A percentile compares a stretch with the other conserved stretches of the same genome.
phyloP scores from a whole-genome alignment of 2,329 filamentous ascomycete genomes.

The Colletotrichum aenigma region DNA sequence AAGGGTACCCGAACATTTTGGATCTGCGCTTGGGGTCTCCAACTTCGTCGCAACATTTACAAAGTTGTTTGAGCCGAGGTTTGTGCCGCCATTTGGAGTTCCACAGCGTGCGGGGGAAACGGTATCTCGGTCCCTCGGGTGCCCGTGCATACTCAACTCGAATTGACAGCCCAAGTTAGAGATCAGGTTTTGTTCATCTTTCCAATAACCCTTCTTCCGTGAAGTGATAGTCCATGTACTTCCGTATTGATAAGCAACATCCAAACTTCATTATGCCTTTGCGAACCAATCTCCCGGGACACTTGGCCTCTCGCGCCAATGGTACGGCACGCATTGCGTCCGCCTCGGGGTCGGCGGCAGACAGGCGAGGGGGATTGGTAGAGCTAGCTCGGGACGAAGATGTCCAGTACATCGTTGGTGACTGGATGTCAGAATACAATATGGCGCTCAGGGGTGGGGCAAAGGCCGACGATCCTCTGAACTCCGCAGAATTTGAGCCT shows the following conservation, averaged over 20 bases:
- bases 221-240: neutral
- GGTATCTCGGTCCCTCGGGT: neutral
- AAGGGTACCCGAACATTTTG: neutral
- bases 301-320: neutral
- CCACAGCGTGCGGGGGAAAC: neutral
- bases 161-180: neutral
- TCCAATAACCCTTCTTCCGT: neutral
- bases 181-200: neutral
- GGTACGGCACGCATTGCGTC: conserved; percentile 29
- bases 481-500: conserved; percentile 25
- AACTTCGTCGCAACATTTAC: neutral
- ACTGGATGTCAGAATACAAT: conserved; percentile 51
- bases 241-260: neutral
- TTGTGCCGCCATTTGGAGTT: neutral
- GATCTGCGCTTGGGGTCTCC: neutral
- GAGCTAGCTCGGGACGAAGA: conserved; percentile 26
- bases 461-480: conserved; percentile 26
- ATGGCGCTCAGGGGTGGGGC: conserved; percentile 47
- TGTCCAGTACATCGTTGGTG: conserved; percentile 41
- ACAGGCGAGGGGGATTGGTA: conserved; percentile 26
- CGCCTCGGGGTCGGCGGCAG: conserved; percentile 29
- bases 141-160: neutral
- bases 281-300: neutral
- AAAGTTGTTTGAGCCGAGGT: neutral
- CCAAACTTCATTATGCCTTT: neutral